Conservation (phyloP, 176 grass and related monocot species). For the Avena eriantha region DNA sequence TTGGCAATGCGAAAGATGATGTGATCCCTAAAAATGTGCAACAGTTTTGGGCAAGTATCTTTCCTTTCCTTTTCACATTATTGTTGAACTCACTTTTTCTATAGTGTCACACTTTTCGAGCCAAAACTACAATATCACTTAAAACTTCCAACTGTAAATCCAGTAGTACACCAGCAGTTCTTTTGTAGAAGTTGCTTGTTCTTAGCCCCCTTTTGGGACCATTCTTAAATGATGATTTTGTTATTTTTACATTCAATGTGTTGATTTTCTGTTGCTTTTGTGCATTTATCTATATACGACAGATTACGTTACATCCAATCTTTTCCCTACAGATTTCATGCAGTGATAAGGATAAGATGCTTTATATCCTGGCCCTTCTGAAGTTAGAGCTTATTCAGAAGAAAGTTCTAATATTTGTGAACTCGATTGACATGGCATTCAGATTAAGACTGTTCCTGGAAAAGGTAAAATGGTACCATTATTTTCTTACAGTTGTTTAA, state of each 20-base stretch:
- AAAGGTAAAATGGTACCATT: constrained; percentile 63
- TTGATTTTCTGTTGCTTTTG: constrained; percentile 16
- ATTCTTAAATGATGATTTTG: constrained; percentile 32
- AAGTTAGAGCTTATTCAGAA: constrained; percentile 94
- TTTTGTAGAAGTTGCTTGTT: constrained; percentile 22
- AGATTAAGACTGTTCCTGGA: constrained; percentile 87
- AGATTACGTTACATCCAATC: constrained; percentile 15
- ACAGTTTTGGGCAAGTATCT: constrained; percentile 75
- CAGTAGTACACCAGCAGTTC: background rate
- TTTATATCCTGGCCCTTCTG: constrained; percentile 76
- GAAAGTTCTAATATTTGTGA: constrained; percentile 97
- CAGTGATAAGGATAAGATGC: constrained; percentile 74
- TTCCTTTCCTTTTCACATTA: background rate
- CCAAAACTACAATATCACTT: constrained; percentile 26
- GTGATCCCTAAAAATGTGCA: constrained; percentile 85
- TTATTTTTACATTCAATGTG: constrained; percentile 4
- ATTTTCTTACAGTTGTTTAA: constrained; percentile 1
- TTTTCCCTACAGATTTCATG: constrained; percentile 77
- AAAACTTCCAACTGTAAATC: background rate
- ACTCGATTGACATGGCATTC: constrained; percentile 95
- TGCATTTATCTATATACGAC: background rate
- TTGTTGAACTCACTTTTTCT: constrained; percentile 10
- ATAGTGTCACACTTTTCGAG: constrained; percentile 1
- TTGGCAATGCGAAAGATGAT: constrained; percentile 68
- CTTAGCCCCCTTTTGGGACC: background rate